Percentiles rank a stretch among this genome's conserved stretches.
Evolutionary conservation across 805 yeast genomes (phyloP).

Genomic region (Lipomyces chichibuensis): DNA sequence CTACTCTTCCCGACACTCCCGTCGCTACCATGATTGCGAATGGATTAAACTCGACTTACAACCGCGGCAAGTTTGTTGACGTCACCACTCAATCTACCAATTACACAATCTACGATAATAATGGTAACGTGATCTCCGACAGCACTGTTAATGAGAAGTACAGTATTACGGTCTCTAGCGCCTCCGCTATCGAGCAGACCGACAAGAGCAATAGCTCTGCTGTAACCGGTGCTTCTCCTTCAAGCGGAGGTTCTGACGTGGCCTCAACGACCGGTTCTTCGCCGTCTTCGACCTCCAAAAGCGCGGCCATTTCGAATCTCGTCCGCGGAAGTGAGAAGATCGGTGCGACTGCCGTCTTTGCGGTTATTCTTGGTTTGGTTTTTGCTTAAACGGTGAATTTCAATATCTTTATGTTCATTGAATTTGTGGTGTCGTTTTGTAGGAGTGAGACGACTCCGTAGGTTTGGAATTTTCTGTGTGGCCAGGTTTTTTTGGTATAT

Average conservation of each 20-base stretch:
- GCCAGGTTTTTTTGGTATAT: too few species aligned
- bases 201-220: constrained; percentile 20
- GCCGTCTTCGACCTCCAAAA: constrained; percentile 15
- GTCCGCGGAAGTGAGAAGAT: constrained; percentile 14
- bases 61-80: constrained; percentile 39
- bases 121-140: constrained; percentile 36
- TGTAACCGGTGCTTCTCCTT: constrained; percentile 5
- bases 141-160: constrained; percentile 10
- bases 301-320: constrained; percentile 15
- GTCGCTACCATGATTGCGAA: constrained; percentile 44
- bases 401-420: neutral
- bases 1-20: constrained; percentile 42
- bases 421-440: constrained; percentile 41
- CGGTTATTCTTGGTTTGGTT: constrained; percentile 18
- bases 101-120: constrained; percentile 36
- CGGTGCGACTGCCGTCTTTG: constrained; percentile 20
- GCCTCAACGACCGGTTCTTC: constrained; percentile 15
- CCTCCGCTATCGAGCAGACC: constrained; percentile 30
- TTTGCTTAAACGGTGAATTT: neutral
- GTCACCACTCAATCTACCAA: constrained; percentile 33
- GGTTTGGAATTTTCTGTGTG: too few species aligned
- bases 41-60: constrained; percentile 41
- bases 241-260: constrained; percentile 15
- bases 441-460: too few species aligned
- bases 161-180: constrained; percentile 22